Evolutionary conservation across 148 eudicot genomes (phyloP), one percentile per base, ranked within the genome.

Genomic region (Tetragonia tetragonoides): DNA sequence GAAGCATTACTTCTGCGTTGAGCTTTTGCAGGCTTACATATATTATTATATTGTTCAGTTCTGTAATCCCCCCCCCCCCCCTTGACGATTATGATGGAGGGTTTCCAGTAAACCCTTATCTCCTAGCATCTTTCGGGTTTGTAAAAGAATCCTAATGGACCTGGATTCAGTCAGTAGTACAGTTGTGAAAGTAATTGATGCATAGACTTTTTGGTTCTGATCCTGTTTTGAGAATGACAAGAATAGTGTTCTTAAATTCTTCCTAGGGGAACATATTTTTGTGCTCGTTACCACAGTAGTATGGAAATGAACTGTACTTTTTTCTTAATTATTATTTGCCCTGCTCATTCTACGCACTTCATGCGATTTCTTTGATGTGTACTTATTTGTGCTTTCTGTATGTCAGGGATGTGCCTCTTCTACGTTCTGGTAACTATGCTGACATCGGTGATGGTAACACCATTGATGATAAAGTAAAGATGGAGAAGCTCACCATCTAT

Each of bases 401-500:
- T 78, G 74, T 63, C 85, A 95, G 99, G 99, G 99, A 95, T 78
- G 91, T 86, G 64, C 94, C 97, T 42, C 87, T 95, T 79, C 61
- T 95, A 73, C 87, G 78, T 38, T 79, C 88, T 54, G 89, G 87
- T 42, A 81, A 66, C 68, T 93, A 91, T 39, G 85, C 79, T 76
- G 94, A 88, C 42, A 75, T 86, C 3, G 42, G 62, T 57, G 89
- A 89, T 60, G 86, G 79, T 65, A 68, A 39, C 56, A 41, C 84
- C 77, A 28, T 87, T 16, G 93, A 89, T 74, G 90, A 89, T 53
- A 86, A 69, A 47, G 14, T 95, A 64, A 93, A 88, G 80, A 84
- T 81, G 80, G 99, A 95, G 67, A 95, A 91, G 80, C 86, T 95
- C 73, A 95, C 94, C 17, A 87, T 93, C 47, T 93, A 93, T 75